Evolutionary conservation across 306 rosid genomes (phyloP).

Genomic region (Trifolium repens): DNA sequence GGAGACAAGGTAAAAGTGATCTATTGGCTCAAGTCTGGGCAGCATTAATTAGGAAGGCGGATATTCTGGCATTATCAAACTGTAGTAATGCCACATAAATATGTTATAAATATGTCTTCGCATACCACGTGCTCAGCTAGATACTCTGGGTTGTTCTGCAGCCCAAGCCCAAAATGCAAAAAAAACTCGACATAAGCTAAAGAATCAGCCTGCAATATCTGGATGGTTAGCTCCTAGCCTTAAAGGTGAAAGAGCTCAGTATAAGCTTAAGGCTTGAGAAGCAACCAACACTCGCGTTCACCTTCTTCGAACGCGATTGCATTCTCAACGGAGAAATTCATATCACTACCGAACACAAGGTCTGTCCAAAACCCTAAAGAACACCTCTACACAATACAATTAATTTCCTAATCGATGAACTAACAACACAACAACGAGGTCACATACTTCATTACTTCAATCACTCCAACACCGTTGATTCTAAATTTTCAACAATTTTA

Average conservation of each 20-base stretch:
- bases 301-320: background rate
- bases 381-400: background rate
- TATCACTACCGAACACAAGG: slow-evolving; percentile 8
- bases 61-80: background rate
- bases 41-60: background rate
- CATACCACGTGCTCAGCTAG: background rate
- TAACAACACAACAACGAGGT: background rate
- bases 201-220: background rate
- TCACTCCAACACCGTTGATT: no score
- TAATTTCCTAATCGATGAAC: slow-evolving; percentile 18
- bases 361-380: slow-evolving; percentile 16
- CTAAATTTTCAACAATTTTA: no score
- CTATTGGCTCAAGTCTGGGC: background rate
- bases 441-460: background rate
- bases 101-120: background rate
- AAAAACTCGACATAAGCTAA: background rate
- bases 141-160: background rate
- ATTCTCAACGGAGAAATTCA: background rate
- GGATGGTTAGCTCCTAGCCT: background rate
- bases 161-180: background rate
- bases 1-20: background rate
- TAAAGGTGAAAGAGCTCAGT: background rate
- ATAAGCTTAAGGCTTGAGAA: background rate
- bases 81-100: background rate
- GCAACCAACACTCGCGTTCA: no score